Evolutionary conservation across 2,329 filamentous ascomycete genomes (phyloP), one percentile per base, ranked within the genome.

Genomic region (Aspergillus tanneri): DNA sequence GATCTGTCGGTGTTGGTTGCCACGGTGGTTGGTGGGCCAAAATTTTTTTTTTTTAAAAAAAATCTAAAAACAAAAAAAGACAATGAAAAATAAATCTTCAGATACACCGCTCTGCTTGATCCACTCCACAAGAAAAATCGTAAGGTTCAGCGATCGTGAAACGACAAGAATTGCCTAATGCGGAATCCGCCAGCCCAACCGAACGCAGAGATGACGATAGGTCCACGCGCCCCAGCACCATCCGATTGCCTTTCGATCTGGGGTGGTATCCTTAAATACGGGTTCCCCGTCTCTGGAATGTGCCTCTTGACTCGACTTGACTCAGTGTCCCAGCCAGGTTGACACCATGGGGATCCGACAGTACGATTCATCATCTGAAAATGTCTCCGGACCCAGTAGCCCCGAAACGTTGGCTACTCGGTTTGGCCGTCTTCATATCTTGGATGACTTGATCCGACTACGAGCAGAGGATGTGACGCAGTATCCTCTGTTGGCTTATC

Each of bases 371-470:
- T 16, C 43, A 11, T 34, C 47, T 4, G 38, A 41, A 11, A 9
- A 50, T 25, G 27, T 12, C 12, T 37, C 34, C 12, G 38, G 46
- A 7, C 25, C 21, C 1, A 43, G 46, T 28, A 22, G 23, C n/a
- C 18, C 49, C 8, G 52, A 51, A 12, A 16, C 52, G 28, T 46
- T 67, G 19, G 44, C 69, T 8, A 48, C 57, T 14, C 54, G 63
- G 23, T 74, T 66, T 47, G 72, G 72, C 18, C 68, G 64, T 36
- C 65, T 71, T 34, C 65, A 69, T 59, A 62, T 71, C 14, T 60
- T 74, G 5, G 72, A 75, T 45, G 72, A 75, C 39, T 57, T 75
- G 39, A 66, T 74, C 45, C 69, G 71, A 2, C 56, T 68, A 41
- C 63, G 72, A 32, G 72, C 64, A 5, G 56, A 59, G 11, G 71